Base-by-base conservation (phyloP, 495 filamentous ascomycete genomes). In the Penicillium tannophilum region DNA sequence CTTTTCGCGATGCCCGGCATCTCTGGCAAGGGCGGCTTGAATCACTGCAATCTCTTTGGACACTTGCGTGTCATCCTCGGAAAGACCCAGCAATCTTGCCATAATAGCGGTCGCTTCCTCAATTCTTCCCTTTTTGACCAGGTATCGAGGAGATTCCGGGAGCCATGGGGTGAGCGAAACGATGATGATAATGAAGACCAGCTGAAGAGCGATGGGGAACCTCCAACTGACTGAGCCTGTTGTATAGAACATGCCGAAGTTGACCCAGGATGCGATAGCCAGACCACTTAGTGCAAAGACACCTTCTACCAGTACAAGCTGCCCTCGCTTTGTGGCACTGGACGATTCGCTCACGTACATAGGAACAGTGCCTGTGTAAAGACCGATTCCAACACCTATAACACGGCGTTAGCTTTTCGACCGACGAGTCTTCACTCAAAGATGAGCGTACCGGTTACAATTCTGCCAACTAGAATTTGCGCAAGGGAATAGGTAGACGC, bases 281-380 rank as follows among this genome's bases (percentile, higher is more conserved):
- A 85, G 83, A 46, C 85, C 82, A 54, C 80, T 71, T 39, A 84
- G 82, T 60, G 84, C 86, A 64, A 84, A 71, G 10, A 85, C 77
- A 61, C 85, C 79, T 61, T 86, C 82, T 35, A 84, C 76, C 47
- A 83, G 73, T 46, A 86, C 80, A 41, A 86, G 73, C 51, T 80
- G 77, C 46, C 86, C 86, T 59, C 85, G 77, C 72, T 79, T 81
- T n/a, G 74, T 70, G 6, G 81, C 79, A 54, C 82, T 80, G 0
- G 82, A 82, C 1, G 81, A 84, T 57, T 89, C 84, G 9, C 81
- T 80, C 63, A 86, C 83, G 84, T 84, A 89, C 4, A 85, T 77
- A n/a, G 86, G 86, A 16, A 81, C 81, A 2, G 83, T 85, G 20
- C 83, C 78, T 0, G 81, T 82, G 42, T 87, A 81, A 39, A 83